phyloP scores from a whole-genome alignment of 2,329 filamentous ascomycete species.

The Verticillium nonalfalfae region DNA sequence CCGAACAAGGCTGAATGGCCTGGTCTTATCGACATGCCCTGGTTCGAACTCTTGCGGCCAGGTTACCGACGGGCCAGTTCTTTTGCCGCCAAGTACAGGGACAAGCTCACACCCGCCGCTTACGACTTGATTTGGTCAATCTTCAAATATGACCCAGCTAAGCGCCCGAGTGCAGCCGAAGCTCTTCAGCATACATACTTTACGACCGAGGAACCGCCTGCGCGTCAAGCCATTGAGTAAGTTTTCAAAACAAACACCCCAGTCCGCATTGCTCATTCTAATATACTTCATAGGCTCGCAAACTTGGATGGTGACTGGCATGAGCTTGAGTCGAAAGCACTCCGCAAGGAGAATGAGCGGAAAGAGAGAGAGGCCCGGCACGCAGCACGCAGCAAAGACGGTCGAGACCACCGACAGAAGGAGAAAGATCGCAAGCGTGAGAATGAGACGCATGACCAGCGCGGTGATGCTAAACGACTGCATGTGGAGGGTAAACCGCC shows the following conservation, averaged over 20 bases:
- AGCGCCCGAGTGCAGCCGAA: slow-evolving; percentile 76
- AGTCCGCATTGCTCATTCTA: background rate
- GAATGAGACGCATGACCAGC: slow-evolving; percentile 21
- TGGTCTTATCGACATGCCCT: slow-evolving; percentile 84
- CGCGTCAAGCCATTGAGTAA: slow-evolving; percentile 76
- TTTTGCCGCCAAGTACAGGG: slow-evolving; percentile 78
- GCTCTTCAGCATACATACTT: slow-evolving; percentile 89
- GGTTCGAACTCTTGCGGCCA: slow-evolving; percentile 89
- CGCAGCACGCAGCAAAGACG: slow-evolving; percentile 28
- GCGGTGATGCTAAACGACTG: slow-evolving; percentile 23
- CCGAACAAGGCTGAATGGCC: slow-evolving; percentile 84
- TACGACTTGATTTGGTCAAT: slow-evolving; percentile 78
- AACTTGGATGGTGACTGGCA: slow-evolving; percentile 90
- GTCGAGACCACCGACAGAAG: slow-evolving; percentile 15
- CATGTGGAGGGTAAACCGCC: slow-evolving; percentile 9
- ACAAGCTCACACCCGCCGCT: slow-evolving; percentile 69
- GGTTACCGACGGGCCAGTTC: slow-evolving; percentile 64
- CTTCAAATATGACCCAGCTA: slow-evolving; percentile 83
- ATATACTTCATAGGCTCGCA: slow-evolving; percentile 12
- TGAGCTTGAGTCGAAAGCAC: slow-evolving; percentile 94
- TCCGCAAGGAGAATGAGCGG: slow-evolving; percentile 82
- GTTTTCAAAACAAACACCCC: slow-evolving; percentile 23
- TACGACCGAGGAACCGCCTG: slow-evolving; percentile 67
- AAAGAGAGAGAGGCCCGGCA: slow-evolving; percentile 47
- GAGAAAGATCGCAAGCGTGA: slow-evolving; percentile 33